Base-by-base conservation (phyloP, 169 alveolate genomes). In the Plasmodium adleri region DNA sequence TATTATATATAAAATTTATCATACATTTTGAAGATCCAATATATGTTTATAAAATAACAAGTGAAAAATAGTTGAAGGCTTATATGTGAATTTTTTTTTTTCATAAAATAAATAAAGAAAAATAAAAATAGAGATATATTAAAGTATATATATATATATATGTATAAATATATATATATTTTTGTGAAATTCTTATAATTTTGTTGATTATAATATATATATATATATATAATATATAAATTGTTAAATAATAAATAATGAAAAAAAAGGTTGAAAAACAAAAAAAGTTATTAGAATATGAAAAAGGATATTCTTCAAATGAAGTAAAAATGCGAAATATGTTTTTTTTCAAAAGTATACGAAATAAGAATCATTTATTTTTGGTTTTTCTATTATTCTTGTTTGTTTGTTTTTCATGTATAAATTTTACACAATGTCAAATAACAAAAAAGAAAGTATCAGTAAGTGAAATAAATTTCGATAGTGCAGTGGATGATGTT, bases 391-490 rank as follows among this genome's bases (percentile, higher is more conserved):
- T 56, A 56, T 83, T 74, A 12, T 15, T 28, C 68, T 54, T 73
- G 52, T 67, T 72, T 60, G 5, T 39, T 39, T 39, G 10, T 5
- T 73, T 74, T n/a, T 85, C 67, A 43, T 28, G 71, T 49, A 80
- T 26, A 54, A 5, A 45, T 72, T 72, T 86, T 58, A 22, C 88
- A 47, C 73, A 74, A 74, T 66, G 88, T 28, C 88, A 91, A 28
- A 76, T 74, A 24, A 86, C 92, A 39, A 94, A 94, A 63, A 95
- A 95, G 89, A 95, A 95, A 85, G 98, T 95, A 26, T 95, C 97
- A 54, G 98, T 95, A 15, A 95, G 96, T 26, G 98, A 95, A 74
- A 94, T 95, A 47, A 93, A 93, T 78, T 95, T 95, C 83, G 98
- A 95, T 76, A 92, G 97, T 62, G 92, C 94, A 2, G 94, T 95